Evolutionary conservation across 805 yeast species (phyloP), one percentile per base, ranked within the genome.

Genomic region (Yarrowia sp.): DNA sequence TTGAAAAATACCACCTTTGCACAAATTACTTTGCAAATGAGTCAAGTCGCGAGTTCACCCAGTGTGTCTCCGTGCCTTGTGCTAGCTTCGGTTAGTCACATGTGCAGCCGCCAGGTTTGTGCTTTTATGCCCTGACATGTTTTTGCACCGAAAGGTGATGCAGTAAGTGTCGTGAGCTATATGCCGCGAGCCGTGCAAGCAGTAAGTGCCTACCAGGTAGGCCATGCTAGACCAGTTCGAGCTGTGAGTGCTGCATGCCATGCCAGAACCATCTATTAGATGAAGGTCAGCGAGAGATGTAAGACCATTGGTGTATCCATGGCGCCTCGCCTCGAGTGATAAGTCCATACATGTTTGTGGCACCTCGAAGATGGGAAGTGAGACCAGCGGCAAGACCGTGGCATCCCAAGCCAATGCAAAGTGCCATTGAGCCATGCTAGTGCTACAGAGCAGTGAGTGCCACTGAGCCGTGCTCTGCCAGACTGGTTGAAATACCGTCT

Each of bases 61-160:
- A 4, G 24, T 8, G 35, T 46, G 52, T 26, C 54, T 48, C 54
- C 54, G 54, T 48, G 54, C 54, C 54, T 48, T 48, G 54, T 48
- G 54, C 19, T 17, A 28, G 1, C 24, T 11, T 43, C 12, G 6
- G 33, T 16, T 46, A 11, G 52, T 30, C 54, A 48, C 54, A 48
- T 48, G 54, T 48, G 54, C 54, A 48, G 54, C 54, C 54, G 38
- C 54, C 54, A 21, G 54, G 54, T 48, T 32, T 48, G 38, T 30
- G 54, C 38, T 19, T 10, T 28, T n/a, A 16, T 26, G 35, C 51
- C 51, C 51, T 46, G 51, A 46, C 38, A 48, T 0, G 7, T 32
- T 32, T 35, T 36, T n/a, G 9, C 38, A 17, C 41, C 41, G 21
- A 17, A 8, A 36, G 41, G 41, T 36, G 21, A 6, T 11, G 41